Evolutionary conservation across 306 rosid genomes (phyloP), one percentile per base, ranked within the genome.

Genomic region (Lithocarpus polystachyus): DNA sequence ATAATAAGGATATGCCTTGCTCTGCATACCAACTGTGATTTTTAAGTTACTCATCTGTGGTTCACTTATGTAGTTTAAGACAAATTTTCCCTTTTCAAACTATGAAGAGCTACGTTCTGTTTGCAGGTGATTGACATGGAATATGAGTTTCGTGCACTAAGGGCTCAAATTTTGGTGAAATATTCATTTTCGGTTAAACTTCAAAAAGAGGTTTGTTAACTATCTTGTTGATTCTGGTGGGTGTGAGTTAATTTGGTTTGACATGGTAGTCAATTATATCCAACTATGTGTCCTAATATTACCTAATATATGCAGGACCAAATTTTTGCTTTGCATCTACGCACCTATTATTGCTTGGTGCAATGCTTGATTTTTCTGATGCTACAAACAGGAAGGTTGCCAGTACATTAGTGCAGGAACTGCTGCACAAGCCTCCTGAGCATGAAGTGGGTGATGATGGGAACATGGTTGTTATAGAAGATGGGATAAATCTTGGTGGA

Each of bases 401-500:
- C 59, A 64, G 98, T 69, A 79, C 85, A 76, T 92, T 95, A 89
- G 86, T 95, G 84, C 91, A 80, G 80, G 99, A 91, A 84, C 77
- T 95, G 81, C 84, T 95, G 84, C 88, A 88, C 88, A 93, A 86
- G 86, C 84, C 93, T 84, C 97, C 87, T 29, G 98, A 90, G 74
- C 89, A 90, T 53, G 99, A 95, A 90, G 80, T 78, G 60, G 99
- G 91, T 73, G 86, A 89, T 81, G 90, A 88, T 80, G 98, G 94
- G 71, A 89, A 90, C 85, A 68, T 87, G 82, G 89, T 95, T 79
- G 90, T 95, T 81, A 83, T 90, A 22, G 99, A 98, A 79, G 99
- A 93, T 80, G 98, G 99, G 52, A 77, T 95, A 77, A 95, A 87
- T 87, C 91, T 95, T 85, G 93, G 99, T 70, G 99, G 99, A 43